Conservation (phyloP, 768 basidiomycete species). For the Hericium rajendrae region DNA sequence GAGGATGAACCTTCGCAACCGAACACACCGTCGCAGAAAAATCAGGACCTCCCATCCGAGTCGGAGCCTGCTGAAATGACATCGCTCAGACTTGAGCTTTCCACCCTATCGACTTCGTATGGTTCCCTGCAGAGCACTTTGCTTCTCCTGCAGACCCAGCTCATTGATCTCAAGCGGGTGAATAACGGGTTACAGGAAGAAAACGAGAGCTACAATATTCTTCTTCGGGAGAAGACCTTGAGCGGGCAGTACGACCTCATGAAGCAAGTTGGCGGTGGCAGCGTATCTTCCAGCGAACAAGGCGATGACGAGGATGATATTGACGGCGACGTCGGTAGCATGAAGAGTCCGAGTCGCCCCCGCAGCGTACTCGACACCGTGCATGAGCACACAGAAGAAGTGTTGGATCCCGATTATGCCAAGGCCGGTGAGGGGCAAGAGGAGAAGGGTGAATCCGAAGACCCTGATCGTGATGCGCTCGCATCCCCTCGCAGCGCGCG, state of each 20-base stretch:
- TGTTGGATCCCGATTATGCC: conserved; percentile 39
- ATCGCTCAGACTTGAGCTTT: conserved; percentile 71
- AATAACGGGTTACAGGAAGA: conserved; percentile 89
- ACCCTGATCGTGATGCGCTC: conserved; percentile 17
- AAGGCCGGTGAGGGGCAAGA: conserved; percentile 24
- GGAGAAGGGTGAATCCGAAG: conserved; percentile 33
- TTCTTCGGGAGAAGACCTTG: conserved; percentile 84
- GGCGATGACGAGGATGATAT: conserved; percentile 17
- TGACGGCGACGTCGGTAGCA: conserved; percentile 21
- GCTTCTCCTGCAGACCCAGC: conserved; percentile 73
- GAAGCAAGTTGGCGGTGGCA: conserved; percentile 49
- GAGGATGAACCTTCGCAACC: conserved; percentile 25
- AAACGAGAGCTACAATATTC: conserved; percentile 94
- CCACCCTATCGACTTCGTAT: conserved; percentile 80
- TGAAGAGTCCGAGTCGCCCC: conserved; percentile 46
- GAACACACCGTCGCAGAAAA: conserved; percentile 31
- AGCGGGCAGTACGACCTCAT: conserved; percentile 79
- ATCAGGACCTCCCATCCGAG: conserved; percentile 59
- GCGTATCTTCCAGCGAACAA: conserved; percentile 14
- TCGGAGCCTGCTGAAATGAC: conserved; percentile 85
- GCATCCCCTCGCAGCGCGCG: conserved; percentile 31
- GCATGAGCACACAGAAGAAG: conserved; percentile 29
- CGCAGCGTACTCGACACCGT: conserved; percentile 47
- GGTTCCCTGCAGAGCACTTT: conserved; percentile 76
- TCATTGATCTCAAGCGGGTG: conserved; percentile 79